A percentile compares a stretch with the other conserved stretches of the same genome.
Evolutionary conservation across 345 rosid species (phyloP).

Genomic region (Salix viminalis): DNA sequence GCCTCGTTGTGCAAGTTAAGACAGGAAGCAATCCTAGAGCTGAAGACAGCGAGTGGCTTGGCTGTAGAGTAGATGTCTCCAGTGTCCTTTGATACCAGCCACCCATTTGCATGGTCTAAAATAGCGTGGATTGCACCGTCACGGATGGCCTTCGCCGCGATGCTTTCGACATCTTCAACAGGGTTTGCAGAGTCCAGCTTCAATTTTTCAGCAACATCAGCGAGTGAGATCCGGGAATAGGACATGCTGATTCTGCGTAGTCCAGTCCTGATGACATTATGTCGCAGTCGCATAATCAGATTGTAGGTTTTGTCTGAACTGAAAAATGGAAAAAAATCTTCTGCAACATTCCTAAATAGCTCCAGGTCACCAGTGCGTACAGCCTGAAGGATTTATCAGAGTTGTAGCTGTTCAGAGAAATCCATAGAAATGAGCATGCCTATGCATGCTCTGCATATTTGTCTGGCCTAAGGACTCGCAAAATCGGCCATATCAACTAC

Average conservation of each 20-base stretch:
- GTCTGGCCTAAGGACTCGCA: too few relatives aligned
- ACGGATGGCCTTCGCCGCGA: conserved; percentile 71
- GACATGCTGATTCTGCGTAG: conserved; percentile 72
- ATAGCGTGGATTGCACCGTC: conserved; percentile 84
- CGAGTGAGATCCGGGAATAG: conserved; percentile 61
- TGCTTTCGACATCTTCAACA: conserved; percentile 75
- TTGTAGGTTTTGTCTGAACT: conserved; percentile 55
- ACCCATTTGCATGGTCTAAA: conserved; percentile 61
- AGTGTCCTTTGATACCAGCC: conserved; percentile 73
- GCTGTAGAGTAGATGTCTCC: conserved; percentile 83
- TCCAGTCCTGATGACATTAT: conserved; percentile 75
- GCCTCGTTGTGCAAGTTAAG: conserved; percentile 87
- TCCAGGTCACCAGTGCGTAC: conserved; percentile 91
- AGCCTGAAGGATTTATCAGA: conserved; percentile 41
- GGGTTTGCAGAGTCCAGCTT: conserved; percentile 56
- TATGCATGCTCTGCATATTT: too few relatives aligned
- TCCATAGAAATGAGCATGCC: background rate
- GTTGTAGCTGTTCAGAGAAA: background rate
- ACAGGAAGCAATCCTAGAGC: conserved; percentile 83
- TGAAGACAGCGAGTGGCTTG: conserved; percentile 76
- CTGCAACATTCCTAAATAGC: conserved; percentile 64
- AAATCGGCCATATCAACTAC: background rate
- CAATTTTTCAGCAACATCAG: conserved; percentile 59
- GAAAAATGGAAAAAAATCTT: conserved; percentile 51
- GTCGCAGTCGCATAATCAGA: conserved; percentile 62